Base-by-base conservation (phyloP, 148 eudicot species). In the Vaccinium corymbosum region DNA sequence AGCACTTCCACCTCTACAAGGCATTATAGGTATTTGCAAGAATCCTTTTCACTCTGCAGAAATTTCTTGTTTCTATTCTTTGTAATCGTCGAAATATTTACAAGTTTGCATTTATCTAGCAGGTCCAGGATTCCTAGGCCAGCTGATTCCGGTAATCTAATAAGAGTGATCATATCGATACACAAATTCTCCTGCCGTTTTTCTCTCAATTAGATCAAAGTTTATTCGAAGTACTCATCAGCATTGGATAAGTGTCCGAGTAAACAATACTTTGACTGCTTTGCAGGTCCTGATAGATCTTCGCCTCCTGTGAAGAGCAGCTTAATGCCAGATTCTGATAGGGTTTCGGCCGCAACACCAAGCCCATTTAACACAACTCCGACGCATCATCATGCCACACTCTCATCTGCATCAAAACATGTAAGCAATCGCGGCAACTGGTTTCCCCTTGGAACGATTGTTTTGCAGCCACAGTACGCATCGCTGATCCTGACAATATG, bases 1-100 rank as follows among this genome's bases (percentile, higher is more conserved):
- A 0, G 29, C 81, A 25, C 84, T 88, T 72, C 90, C 88, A 82
- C 90, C 90, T 72, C 85, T 88, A 6, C 81, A 20, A 15, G 83
- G 83, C 82, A 88, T 80, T 62, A 72, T 46, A 80, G 88, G 90
- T 88, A 81, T 7, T 50, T 48, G 38, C 15, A 1, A 32, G 27
- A 76, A 59, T 76, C 53, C 14, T 56, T 14, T 29, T 22, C 15
- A n/a, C 57, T 57, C 55, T 51, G 29, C 79, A 1, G 9, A 62
- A 9, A 11, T 20, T 0, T 38, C 7, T 17, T 10, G 71, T 22
- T 35, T 59, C 16, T 42, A 51, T 22, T 81, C 20, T 76, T 29
- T 27, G 52, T 49, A n/a, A 27, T 76, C 7, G 2, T 14, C 62
- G 3, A 27, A 6, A 10, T 53, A 20, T 32, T 70, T 16, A 50